A percentile compares a stretch with the other conserved stretches of the same genome.
Conservation (phyloP, 139 green algal species). For the Mesostigma viride region DNA sequence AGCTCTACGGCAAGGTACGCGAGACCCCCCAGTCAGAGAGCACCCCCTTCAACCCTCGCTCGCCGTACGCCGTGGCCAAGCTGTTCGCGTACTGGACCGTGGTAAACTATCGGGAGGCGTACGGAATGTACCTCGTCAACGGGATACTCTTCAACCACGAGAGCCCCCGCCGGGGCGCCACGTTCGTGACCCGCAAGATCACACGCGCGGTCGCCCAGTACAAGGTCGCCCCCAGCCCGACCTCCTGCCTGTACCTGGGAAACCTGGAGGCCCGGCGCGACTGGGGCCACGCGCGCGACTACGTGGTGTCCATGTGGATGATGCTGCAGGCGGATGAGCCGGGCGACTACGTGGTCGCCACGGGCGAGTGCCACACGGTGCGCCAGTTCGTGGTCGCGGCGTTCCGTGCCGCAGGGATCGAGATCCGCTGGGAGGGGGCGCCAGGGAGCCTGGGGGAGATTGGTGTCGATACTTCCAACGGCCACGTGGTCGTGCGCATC, state of each 20-base stretch:
- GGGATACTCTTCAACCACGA: conserved; percentile 80
- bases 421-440: too few relatives aligned
- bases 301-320: conserved; percentile 59
- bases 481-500: conserved; percentile 31
- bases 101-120: conserved; percentile 63
- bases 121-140: conserved; percentile 63
- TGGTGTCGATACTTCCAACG: too few relatives aligned
- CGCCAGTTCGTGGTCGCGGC: too few relatives aligned
- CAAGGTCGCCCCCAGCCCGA: conserved; percentile 36
- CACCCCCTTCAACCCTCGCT: conserved; percentile 62
- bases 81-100: conserved; percentile 57
- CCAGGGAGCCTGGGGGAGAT: too few relatives aligned
- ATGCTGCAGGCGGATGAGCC: conserved; percentile 63
- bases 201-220: conserved; percentile 41
- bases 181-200: conserved; percentile 68
- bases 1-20: conserved; percentile 65
- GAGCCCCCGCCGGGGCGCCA: conserved; percentile 56
- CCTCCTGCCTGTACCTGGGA: conserved; percentile 52
- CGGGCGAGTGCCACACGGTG: conserved; percentile 43
- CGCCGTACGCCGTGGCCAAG: conserved; percentile 65
- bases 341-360: conserved; percentile 62
- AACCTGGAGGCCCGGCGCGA: conserved; percentile 68
- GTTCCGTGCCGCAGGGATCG: too few relatives aligned
- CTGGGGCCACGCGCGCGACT: conserved; percentile 68
- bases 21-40: conserved; percentile 55